Evolutionary conservation across 306 rosid species (phyloP).

Genomic region (Carpinus viminea): DNA sequence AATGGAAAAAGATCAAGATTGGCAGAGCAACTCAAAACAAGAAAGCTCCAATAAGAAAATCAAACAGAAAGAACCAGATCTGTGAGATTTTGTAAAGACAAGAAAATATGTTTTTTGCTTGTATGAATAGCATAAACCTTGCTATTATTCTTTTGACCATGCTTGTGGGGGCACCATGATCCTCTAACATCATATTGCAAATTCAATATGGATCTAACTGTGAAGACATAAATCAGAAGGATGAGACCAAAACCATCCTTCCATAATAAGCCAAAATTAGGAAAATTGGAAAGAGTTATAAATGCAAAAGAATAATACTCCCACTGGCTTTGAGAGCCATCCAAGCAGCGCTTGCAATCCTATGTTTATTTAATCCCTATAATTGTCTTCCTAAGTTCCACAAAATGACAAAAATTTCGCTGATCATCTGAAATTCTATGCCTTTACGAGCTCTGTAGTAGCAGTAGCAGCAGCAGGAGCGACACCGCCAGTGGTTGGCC

Average conservation of each 20-base stretch:
- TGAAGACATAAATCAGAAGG: conserved; percentile 37
- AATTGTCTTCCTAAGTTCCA: conserved; percentile 34
- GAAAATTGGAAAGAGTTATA: conserved; percentile 45
- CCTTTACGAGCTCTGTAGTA: conserved; percentile 31
- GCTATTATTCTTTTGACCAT: neutral
- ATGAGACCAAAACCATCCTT: conserved; percentile 86
- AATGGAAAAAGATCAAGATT: neutral
- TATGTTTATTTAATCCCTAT: conserved; percentile 56
- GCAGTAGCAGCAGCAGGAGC: conserved; percentile 52
- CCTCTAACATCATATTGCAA: conserved; percentile 39
- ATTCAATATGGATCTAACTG: conserved; percentile 53
- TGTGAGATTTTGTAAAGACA: neutral
- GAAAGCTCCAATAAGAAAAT: neutral
- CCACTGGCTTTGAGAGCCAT: conserved; percentile 36
- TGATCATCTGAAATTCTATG: conserved; percentile 17
- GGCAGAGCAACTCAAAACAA: neutral
- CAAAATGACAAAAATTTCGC: conserved; percentile 28
- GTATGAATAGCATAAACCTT: neutral
- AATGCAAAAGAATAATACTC: conserved; percentile 45
- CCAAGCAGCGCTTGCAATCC: conserved; percentile 45
- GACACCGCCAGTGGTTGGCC: conserved; percentile 96
- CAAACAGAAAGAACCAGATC: neutral
- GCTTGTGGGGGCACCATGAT: conserved; percentile 24
- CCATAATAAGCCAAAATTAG: conserved; percentile 24
- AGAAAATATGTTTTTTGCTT: neutral